Evolutionary conservation across 1,284 basidiomycete species (phyloP).

Genomic region (Kalmanozyma brasiliensis): DNA sequence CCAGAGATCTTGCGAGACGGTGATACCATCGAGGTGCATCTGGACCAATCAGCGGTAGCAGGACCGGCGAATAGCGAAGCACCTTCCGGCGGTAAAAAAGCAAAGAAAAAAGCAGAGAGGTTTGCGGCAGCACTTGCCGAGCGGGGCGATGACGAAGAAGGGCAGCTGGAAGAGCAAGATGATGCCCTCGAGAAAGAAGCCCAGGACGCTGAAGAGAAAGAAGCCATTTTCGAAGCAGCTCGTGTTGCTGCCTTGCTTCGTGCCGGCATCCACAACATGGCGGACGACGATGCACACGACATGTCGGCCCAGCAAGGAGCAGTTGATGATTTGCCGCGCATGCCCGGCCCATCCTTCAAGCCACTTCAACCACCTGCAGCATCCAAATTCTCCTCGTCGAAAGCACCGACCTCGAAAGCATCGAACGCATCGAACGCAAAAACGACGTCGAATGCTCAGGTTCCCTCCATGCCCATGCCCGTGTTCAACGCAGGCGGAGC

Average conservation of each 20-base stretch:
- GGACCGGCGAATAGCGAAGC: too few species aligned
- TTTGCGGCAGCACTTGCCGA: conserved; percentile 6
- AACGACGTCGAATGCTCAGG: too few species aligned
- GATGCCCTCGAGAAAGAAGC: background rate
- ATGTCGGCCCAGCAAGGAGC: background rate
- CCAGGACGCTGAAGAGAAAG: conserved; percentile 20
- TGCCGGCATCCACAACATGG: conserved; percentile 12
- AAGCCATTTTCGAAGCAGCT: conserved; percentile 12
- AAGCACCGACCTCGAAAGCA: background rate
- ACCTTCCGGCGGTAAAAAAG: too few species aligned
- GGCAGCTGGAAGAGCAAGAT: conserved; percentile 3
- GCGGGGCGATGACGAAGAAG: conserved; percentile 2
- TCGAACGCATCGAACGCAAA: too few species aligned
- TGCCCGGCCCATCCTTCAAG: conserved; percentile 2
- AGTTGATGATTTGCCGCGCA: conserved; percentile 18
- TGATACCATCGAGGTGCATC: conserved; percentile 26
- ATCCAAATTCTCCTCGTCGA: background rate
- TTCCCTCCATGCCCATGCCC: conserved; percentile 13
- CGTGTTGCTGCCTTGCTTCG: conserved; percentile 23
- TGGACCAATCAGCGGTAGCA: conserved; percentile 2
- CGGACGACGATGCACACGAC: conserved; percentile 3
- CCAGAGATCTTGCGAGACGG: conserved; percentile 40
- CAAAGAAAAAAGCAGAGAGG: background rate
- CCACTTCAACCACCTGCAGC: background rate
- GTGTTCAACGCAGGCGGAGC: conserved; percentile 2